Percentiles rank a stretch among this genome's conserved stretches.
phyloP scores from a whole-genome alignment of 2,329 filamentous ascomycete species.

The Beauveria bassiana region DNA sequence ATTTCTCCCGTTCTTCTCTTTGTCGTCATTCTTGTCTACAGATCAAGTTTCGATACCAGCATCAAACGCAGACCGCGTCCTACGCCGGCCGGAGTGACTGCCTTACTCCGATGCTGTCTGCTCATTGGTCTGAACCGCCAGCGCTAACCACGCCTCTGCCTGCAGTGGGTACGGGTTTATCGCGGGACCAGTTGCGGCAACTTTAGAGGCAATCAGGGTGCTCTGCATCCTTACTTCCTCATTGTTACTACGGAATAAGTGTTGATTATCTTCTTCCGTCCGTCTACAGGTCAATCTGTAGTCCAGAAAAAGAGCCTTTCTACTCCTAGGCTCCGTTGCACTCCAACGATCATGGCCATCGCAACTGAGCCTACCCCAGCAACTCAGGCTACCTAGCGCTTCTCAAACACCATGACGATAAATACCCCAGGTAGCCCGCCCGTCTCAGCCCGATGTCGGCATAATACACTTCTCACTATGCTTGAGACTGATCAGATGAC shows the following conservation, averaged over 20 bases:
- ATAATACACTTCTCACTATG: background rate
- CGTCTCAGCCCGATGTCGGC: constrained; percentile 1
- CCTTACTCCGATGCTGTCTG: background rate
- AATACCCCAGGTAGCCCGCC: background rate
- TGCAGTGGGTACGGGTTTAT: background rate
- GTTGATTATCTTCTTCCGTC: background rate
- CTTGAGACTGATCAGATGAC: background rate
- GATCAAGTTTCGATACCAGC: no score
- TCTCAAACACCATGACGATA: background rate
- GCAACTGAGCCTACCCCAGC: background rate
- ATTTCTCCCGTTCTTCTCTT: no score
- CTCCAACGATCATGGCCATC: background rate
- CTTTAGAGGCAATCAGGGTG: background rate
- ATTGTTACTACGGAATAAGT: background rate
- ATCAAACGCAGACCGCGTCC: background rate
- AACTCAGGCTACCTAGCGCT: no score
- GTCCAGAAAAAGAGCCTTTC: background rate
- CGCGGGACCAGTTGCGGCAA: background rate
- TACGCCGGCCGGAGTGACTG: constrained; percentile 1
- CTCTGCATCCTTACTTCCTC: background rate
- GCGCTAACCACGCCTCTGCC: background rate
- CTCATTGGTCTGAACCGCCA: background rate
- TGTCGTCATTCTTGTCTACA: no score
- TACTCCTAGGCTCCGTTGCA: no score
- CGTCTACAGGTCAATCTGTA: background rate